Percentiles rank a stretch among this genome's conserved stretches.
phyloP scores from a whole-genome alignment of 306 rosid species.

The Acmispon strigosus region DNA sequence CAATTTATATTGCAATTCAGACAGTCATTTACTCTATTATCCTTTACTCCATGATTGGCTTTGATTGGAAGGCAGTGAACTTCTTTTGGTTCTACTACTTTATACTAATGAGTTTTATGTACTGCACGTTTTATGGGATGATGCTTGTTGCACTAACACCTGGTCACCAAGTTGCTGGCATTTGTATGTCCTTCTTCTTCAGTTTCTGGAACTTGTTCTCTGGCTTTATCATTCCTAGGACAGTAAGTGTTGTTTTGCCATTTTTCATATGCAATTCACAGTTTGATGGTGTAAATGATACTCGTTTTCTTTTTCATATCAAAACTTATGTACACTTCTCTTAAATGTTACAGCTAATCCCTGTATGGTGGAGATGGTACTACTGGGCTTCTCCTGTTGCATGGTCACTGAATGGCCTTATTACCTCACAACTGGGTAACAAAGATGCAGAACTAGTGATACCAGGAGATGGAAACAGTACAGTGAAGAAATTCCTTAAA shows the following conservation, averaged over 20 bases:
- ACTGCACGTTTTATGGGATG: conserved; percentile 81
- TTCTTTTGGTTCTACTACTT: conserved; percentile 68
- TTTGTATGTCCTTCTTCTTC: conserved; percentile 55
- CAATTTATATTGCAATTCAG: conserved; percentile 48
- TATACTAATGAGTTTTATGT: conserved; percentile 49
- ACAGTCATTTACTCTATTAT: conserved; percentile 32
- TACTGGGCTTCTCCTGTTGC: conserved; percentile 35
- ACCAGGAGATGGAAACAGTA: conserved; percentile 22
- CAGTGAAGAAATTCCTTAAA: conserved; percentile 15
- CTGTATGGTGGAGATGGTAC: conserved; percentile 86
- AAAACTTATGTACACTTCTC: background rate
- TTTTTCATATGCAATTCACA: background rate
- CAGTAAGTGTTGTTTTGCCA: conserved; percentile 31
- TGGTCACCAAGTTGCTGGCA: conserved; percentile 48
- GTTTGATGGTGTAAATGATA: background rate
- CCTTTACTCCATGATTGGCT: conserved; percentile 62
- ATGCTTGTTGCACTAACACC: conserved; percentile 75
- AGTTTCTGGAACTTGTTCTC: conserved; percentile 67
- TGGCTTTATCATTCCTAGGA: conserved; percentile 38
- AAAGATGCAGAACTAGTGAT: background rate
- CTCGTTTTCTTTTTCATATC: background rate
- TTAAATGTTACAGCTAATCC: conserved; percentile 40
- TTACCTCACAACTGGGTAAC: conserved; percentile 31
- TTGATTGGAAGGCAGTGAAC: conserved; percentile 38
- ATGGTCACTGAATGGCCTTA: conserved; percentile 35